A percentile compares a stretch with the other conserved stretches of the same genome.
Evolutionary conservation across 441 rosid genomes (phyloP).

Genomic region (Populus trichocarpa): DNA sequence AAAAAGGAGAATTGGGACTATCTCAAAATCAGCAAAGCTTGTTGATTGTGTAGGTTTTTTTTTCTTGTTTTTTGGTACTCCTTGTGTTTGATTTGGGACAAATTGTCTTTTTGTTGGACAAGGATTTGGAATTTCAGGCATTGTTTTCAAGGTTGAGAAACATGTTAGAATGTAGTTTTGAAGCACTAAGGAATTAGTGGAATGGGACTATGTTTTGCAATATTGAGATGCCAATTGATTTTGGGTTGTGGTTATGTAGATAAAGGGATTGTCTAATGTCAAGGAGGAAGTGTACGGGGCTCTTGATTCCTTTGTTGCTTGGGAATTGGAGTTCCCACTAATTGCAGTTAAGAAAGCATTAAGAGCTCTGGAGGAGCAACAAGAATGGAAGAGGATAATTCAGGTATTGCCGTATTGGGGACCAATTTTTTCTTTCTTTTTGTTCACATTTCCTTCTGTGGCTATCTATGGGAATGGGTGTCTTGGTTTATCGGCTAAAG

Average conservation of each 20-base stretch:
- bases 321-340: slow-evolving; percentile 95
- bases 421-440: neutral
- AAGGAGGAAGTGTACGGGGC: slow-evolving; percentile 96
- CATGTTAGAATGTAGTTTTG: slow-evolving; percentile 1
- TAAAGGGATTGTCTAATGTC: slow-evolving; percentile 70
- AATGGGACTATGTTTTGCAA: slow-evolving; percentile 10
- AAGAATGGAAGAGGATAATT: slow-evolving; percentile 93
- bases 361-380: slow-evolving; percentile 64
- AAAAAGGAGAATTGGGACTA: slow-evolving; percentile 62
- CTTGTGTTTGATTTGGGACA: neutral
- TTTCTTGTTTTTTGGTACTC: neutral
- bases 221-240: slow-evolving; percentile 6
- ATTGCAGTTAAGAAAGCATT: slow-evolving; percentile 89
- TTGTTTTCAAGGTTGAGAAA: neutral
- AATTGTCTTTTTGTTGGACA: neutral
- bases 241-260: slow-evolving; percentile 31
- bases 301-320: slow-evolving; percentile 90
- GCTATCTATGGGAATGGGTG: neutral
- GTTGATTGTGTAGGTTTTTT: slow-evolving; percentile 55
- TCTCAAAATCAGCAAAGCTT: slow-evolving; percentile 79
- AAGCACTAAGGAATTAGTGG: neutral
- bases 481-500: neutral
- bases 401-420: slow-evolving; percentile 61
- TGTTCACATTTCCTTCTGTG: neutral
- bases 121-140: neutral